These are phyloP conservation scores for Punica granatum DNA, from an alignment of 345 rosid species.

Conservation along the genomic window DNA sequence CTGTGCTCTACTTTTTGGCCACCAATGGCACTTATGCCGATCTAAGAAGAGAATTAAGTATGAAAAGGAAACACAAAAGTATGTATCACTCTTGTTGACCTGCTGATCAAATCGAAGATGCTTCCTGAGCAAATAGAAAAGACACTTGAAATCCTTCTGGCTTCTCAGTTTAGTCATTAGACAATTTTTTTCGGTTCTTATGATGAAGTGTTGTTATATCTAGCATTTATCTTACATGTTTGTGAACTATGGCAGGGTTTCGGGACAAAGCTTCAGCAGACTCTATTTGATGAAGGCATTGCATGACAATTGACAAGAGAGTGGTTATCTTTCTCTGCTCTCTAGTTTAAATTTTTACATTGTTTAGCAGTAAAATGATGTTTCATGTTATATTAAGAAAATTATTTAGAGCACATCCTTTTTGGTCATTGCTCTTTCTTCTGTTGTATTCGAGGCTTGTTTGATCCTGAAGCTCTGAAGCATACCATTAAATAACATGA, in stretches of 20 bases:
- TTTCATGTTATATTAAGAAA: not conserved
- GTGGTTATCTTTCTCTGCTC: not conserved
- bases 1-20: not conserved
- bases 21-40: no score
- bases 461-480: not conserved
- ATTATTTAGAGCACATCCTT: not conserved
- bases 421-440: not conserved
- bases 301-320: constrained; percentile 50
- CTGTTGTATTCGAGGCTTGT: not conserved
- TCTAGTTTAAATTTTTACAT: not conserved
- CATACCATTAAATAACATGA: not conserved
- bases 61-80: not conserved
- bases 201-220: no score
- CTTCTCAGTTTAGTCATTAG: not conserved
- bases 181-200: not conserved
- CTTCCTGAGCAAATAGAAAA: no score
- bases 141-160: not conserved
- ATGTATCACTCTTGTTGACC: no score
- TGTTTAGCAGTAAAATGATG: not conserved
- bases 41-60: not conserved
- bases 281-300: constrained; percentile 76
- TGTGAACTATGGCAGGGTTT: constrained; percentile 48
- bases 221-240: not conserved
- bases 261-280: constrained; percentile 91
- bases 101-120: no score